These are phyloP conservation scores for Bacterosira constricta DNA, from an alignment of 108 stramenopile genomes.

Conservation along the genomic window DNA sequence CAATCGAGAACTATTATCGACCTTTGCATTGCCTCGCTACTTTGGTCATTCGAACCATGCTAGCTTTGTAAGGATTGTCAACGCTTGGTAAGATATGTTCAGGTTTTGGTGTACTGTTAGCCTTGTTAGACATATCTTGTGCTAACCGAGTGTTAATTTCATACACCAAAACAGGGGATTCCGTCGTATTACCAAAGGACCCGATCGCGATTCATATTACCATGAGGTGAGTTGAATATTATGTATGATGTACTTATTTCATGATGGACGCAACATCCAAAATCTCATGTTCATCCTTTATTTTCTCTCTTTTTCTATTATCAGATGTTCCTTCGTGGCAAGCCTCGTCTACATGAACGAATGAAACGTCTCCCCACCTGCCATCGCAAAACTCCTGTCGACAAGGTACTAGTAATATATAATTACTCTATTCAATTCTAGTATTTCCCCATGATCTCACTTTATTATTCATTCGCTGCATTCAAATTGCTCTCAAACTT, in stretches of 20 bases:
- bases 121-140: too few species aligned
- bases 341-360: conserved; percentile 14
- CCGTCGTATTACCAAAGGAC: conserved; percentile 58
- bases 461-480: too few species aligned
- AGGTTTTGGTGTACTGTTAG: too few species aligned
- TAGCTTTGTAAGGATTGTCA: conserved; percentile 70
- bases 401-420: too few species aligned
- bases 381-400: conserved; percentile 67
- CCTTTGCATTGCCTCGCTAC: conserved; percentile 64
- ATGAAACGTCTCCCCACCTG: conserved; percentile 57
- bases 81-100: conserved; percentile 62
- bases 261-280: too few species aligned
- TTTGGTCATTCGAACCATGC: conserved; percentile 71
- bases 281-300: too few species aligned
- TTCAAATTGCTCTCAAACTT: too few species aligned
- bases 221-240: conserved; percentile 67
- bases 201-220: conserved; percentile 69
- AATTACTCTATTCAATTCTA: too few species aligned
- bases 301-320: not conserved
- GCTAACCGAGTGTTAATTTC: too few species aligned
- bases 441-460: too few species aligned
- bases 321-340: conserved; percentile 51
- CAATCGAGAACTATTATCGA: conserved; percentile 62
- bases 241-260: too few species aligned
- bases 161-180: conserved; percentile 74